Base-by-base conservation (phyloP, 2,329 filamentous ascomycete species). In the Fusarium irregulare region DNA sequence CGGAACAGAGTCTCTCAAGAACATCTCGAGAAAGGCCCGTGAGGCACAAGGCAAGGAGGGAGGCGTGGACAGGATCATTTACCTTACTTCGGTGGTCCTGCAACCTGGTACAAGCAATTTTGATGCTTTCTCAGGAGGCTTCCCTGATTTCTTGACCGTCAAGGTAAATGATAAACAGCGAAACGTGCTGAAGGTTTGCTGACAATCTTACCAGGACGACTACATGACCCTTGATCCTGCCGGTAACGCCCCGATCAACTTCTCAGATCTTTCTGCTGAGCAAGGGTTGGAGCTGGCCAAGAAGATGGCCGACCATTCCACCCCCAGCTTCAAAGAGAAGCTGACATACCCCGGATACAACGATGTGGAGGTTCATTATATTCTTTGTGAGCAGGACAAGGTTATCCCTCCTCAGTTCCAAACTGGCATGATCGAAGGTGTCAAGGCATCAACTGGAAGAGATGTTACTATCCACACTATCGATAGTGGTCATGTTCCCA, bases 331-430 rank as follows among this genome's bases (percentile, higher is more conserved):
- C 18, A 40, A 41, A 10, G 68, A 71, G 2, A 60, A 60, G 18
- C 14, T 71, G 27, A 71, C 56, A 0, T 71, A 71, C 4, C 37
- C 68, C 30, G 68, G 68, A 0, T 71, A 71, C 2, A 65, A 71
- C 7, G 64, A 71, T 3, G 67, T 71, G 4, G 42, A 71, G 3
- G 64, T 68, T 6, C 53, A 71, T 13, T 71, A 71, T 5, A 56
- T 71, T 4, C 32, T 71, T 1, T 71, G 68, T 8, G 61, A 66
- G 11, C 40, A 66, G 32, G 67, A 70, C 6, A 25, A 30, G 14
- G 32, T 56, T 3, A 63, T 70, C 4, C 62, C 49, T 3, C 27
- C 53, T 2, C 27, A 40, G 7, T 58, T 49, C 10, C 67, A 70
- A 3, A 42, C 32, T 3, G 56, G 12, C 6, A 66, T 70, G 66